Evolutionary conservation across 1,284 basidiomycete species (phyloP).

Genomic region (Ganoderma multipileum): DNA sequence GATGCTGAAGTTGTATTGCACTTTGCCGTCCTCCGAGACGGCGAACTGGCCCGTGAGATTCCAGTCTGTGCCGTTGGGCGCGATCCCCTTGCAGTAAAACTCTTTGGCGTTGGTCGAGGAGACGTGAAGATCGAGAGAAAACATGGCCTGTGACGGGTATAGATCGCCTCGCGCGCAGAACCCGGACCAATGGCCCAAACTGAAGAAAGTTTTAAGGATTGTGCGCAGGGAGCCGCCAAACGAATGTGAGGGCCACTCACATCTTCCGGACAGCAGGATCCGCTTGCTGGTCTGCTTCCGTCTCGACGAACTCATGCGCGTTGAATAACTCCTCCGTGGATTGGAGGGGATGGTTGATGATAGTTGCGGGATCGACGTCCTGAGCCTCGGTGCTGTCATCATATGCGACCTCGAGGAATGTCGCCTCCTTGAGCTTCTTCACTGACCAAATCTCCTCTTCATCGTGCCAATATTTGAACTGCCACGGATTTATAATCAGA

Average conservation of each 20-base stretch:
- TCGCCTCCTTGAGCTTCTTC: slow-evolving; percentile 6
- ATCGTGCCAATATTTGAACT: background rate
- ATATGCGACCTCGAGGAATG: slow-evolving; percentile 7
- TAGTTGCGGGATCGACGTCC: background rate
- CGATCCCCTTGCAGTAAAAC: slow-evolving; percentile 1
- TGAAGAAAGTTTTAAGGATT: background rate
- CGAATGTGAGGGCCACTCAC: background rate
- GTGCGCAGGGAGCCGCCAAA: background rate
- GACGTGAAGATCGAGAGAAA: slow-evolving; percentile 3
- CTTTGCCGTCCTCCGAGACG: background rate
- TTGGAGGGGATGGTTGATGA: slow-evolving; percentile 9
- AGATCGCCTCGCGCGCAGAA: background rate
- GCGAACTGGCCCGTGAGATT: background rate
- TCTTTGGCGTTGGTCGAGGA: background rate
- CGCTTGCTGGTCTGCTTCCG: background rate
- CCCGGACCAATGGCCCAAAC: no score
- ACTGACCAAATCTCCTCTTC: background rate
- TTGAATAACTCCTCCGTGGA: background rate
- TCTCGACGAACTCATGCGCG: background rate
- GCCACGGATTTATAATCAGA: no score
- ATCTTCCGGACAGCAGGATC: background rate
- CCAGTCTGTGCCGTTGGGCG: slow-evolving; percentile 1
- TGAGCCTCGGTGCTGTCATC: slow-evolving; percentile 4
- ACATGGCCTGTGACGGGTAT: background rate
- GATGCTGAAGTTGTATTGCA: background rate